These are phyloP conservation scores for Populus trichocarpa DNA, from an alignment of 441 rosid genomes.

Conservation along the genomic window DNA sequence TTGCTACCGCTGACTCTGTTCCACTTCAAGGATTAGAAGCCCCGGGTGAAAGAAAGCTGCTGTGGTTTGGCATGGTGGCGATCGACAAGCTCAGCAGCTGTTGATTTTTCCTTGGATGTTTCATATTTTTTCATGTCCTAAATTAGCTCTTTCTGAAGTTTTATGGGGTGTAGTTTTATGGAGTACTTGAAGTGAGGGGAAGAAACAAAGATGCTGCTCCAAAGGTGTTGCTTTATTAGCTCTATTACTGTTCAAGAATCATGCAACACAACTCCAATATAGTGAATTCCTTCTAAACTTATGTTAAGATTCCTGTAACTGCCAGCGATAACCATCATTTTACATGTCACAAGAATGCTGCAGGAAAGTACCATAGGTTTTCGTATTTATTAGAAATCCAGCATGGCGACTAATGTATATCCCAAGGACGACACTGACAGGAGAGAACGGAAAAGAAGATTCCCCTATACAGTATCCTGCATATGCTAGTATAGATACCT, in stretches of 20 bases:
- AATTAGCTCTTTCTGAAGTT: constrained; percentile 86
- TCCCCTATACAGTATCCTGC: neutral
- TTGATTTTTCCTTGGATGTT: constrained; percentile 54
- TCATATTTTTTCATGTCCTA: constrained; percentile 91
- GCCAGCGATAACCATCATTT: neutral
- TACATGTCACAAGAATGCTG: neutral
- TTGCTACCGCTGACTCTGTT: constrained; percentile 57
- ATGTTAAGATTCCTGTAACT: neutral
- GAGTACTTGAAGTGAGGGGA: neutral
- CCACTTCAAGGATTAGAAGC: constrained; percentile 14
- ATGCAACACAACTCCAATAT: no score
- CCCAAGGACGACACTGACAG: neutral
- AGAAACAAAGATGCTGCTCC: neutral
- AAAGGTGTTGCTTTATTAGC: neutral
- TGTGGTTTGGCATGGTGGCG: constrained; percentile 33
- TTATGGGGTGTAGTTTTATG: constrained; percentile 25
- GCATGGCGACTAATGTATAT: neutral
- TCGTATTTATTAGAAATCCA: constrained; percentile 4
- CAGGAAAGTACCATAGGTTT: neutral
- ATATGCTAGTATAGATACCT: constrained; percentile 48
- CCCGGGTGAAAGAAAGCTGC: constrained; percentile 33
- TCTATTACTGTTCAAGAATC: no score
- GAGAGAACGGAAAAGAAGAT: neutral
- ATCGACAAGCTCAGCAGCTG: constrained; percentile 50
- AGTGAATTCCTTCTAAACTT: neutral